Evolutionary conservation across 1,284 basidiomycete genomes (phyloP).

Genomic region (Puccinia horiana): DNA sequence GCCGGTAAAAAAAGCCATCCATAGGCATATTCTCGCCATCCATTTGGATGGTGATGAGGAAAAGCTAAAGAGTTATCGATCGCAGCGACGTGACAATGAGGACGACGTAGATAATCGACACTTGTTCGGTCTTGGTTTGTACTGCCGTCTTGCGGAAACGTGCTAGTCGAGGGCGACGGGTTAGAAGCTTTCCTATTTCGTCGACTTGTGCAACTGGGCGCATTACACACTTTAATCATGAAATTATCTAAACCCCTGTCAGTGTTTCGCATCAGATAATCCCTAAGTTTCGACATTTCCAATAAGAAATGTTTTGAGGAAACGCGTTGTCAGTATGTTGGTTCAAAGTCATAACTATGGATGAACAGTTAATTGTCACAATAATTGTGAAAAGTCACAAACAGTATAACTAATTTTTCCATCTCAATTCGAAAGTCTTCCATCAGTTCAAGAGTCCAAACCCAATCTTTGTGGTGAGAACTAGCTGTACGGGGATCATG

Average conservation of each 20-base stretch:
- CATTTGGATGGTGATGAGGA: conserved; percentile 70
- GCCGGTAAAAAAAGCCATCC: conserved; percentile 88
- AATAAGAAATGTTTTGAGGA: conserved; percentile 16
- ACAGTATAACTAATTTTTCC: conserved; percentile 84
- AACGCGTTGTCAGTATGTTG: background rate
- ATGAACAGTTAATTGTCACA: background rate
- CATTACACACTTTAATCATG: conserved; percentile 56
- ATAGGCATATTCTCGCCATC: conserved; percentile 86
- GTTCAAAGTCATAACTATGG: too few species aligned
- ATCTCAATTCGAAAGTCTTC: conserved; percentile 79
- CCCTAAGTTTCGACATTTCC: conserved; percentile 59
- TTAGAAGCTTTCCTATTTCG: conserved; percentile 28
- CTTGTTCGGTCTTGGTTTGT: conserved; percentile 21
- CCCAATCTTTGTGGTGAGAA: conserved; percentile 58
- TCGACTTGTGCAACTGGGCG: conserved; percentile 16
- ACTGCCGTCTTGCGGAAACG: conserved; percentile 35
- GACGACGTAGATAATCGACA: conserved; percentile 49
- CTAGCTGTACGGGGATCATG: conserved; percentile 53
- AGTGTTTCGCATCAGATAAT: conserved; percentile 86
- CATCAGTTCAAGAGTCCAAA: conserved; percentile 75
- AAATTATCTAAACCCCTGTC: conserved; percentile 61
- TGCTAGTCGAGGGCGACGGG: conserved; percentile 44
- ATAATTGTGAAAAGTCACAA: conserved; percentile 52
- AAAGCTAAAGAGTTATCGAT: conserved; percentile 92
- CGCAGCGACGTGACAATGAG: conserved; percentile 72